Conservation (phyloP, 306 rosid genomes). For the Quercus rubra region DNA sequence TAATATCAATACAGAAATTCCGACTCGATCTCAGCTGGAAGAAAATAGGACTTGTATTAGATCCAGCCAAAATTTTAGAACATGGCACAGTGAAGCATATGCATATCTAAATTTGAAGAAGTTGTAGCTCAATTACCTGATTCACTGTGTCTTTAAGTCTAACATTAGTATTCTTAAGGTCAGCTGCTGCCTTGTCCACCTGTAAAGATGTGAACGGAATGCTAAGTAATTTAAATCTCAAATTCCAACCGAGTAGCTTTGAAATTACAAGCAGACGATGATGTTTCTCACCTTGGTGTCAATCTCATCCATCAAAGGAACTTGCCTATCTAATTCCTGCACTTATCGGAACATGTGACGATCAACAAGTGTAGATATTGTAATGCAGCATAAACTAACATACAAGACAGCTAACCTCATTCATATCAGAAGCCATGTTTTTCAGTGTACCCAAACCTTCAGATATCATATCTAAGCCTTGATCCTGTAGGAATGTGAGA, state of each 20-base stretch:
- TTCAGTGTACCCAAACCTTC: constrained; percentile 95
- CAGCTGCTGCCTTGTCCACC: constrained; percentile 92
- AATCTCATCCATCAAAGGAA: constrained; percentile 98
- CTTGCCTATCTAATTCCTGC: constrained; percentile 96
- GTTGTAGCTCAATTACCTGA: constrained; percentile 54
- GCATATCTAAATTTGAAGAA: constrained; percentile 12
- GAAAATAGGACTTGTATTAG: constrained; percentile 33
- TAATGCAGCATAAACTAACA: constrained; percentile 5
- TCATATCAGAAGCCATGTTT: constrained; percentile 97
- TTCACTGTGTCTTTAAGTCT: constrained; percentile 91
- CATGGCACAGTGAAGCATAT: background rate
- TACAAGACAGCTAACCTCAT: constrained; percentile 64
- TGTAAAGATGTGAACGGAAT: constrained; percentile 33
- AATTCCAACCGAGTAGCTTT: constrained; percentile 10
- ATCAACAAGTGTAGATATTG: background rate
- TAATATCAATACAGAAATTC: constrained; percentile 92
- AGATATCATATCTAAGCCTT: constrained; percentile 90
- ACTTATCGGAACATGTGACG: constrained; percentile 20
- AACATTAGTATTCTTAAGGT: constrained; percentile 94
- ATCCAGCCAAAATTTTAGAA: constrained; percentile 19
- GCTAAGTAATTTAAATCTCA: background rate
- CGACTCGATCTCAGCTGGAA: constrained; percentile 94
- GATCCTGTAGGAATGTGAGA: constrained; percentile 58
- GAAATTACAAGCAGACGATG: background rate
- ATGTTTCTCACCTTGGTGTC: constrained; percentile 72